phyloP scores from a whole-genome alignment of 169 alveolate species.

The Plasmodium reichenowi region DNA sequence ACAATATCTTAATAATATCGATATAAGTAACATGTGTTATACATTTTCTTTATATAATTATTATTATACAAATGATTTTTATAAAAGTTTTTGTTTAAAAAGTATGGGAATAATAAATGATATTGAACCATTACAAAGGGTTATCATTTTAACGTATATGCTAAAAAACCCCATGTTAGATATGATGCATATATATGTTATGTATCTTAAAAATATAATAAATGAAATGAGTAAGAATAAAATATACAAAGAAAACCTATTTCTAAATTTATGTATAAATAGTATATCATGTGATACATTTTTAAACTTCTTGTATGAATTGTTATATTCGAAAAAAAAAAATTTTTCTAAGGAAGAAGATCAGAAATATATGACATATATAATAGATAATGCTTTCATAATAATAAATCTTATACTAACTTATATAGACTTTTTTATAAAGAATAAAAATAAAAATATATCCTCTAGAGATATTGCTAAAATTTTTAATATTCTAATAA shows the following conservation, averaged over 20 bases:
- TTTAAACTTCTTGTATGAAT: constrained; percentile 21
- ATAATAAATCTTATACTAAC: constrained; percentile 23
- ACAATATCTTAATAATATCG: constrained; percentile 44
- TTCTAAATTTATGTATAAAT: constrained; percentile 66
- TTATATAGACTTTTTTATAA: constrained; percentile 54
- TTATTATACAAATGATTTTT: constrained; percentile 35
- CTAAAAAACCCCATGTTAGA: constrained; percentile 43
- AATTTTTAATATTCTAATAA: constrained; percentile 40
- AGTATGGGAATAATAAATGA: constrained; percentile 26
- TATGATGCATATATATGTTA: constrained; percentile 38
- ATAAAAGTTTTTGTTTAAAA: constrained; percentile 40
- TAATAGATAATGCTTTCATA: constrained; percentile 23
- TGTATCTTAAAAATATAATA: constrained; percentile 15
- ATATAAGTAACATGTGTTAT: constrained; percentile 74
- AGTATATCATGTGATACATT: constrained; percentile 47
- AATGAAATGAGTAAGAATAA: constrained; percentile 46
- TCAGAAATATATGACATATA: background rate
- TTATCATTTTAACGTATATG: constrained; percentile 53
- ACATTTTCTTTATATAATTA: constrained; percentile 54
- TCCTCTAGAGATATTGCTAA: constrained; percentile 72
- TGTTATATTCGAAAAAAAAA: background rate
- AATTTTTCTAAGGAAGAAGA: background rate
- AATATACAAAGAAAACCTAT: constrained; percentile 20
- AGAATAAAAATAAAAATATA: constrained; percentile 19
- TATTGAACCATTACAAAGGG: constrained; percentile 53